phyloP scores from a whole-genome alignment of 371 early-diverging fungal genomes.

The Phascolomyces articulosus region DNA sequence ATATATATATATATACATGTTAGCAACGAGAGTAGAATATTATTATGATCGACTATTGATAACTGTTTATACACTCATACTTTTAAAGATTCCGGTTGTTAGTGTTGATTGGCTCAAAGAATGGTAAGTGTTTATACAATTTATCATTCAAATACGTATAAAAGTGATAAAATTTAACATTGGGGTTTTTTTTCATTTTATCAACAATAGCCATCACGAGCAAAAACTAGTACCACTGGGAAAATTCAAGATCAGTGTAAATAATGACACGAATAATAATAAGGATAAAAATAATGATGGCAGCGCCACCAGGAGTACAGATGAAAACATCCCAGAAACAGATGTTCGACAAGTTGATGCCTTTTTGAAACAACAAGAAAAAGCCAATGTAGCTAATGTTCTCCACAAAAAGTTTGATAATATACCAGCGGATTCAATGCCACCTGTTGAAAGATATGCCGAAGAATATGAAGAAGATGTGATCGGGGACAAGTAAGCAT shows the following conservation, averaged over 20 bases:
- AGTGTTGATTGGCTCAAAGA: conserved; percentile 39
- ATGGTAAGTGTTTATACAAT: conserved; percentile 20
- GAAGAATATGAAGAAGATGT: neutral
- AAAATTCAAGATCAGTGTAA: conserved; percentile 15
- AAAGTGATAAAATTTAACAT: too few species aligned
- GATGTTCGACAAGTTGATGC: neutral
- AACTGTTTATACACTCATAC: too few species aligned
- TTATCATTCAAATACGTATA: conserved; percentile 13
- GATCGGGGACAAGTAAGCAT: too few species aligned
- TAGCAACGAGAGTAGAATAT: too few species aligned
- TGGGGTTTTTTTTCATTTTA: too few species aligned
- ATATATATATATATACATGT: too few species aligned
- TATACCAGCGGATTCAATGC: conserved; percentile 1
- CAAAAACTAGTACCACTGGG: conserved; percentile 1
- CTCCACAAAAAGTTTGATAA: neutral
- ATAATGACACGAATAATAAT: conserved; percentile 3
- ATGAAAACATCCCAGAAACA: too few species aligned
- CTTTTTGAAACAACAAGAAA: too few species aligned
- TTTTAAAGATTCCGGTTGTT: conserved; percentile 25
- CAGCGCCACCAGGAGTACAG: too few species aligned
- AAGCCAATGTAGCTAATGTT: neutral
- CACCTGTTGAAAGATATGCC: neutral
- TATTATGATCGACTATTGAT: too few species aligned
- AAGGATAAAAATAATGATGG: too few species aligned
- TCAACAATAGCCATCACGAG: neutral